phyloP scores from a whole-genome alignment of 371 early-diverging fungal genomes.

The Capillidium heterosporum region DNA sequence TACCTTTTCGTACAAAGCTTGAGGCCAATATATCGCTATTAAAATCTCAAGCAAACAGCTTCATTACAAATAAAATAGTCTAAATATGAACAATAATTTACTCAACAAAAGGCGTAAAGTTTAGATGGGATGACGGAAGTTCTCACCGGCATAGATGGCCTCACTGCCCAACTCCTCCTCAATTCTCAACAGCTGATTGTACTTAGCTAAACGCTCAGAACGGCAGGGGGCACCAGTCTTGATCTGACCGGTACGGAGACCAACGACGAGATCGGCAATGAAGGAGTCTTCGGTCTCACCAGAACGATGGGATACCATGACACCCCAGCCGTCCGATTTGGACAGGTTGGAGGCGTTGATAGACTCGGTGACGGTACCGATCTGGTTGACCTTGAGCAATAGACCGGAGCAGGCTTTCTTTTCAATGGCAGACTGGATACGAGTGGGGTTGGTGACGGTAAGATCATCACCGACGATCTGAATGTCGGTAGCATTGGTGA shows the following conservation, averaged over 20 bases:
- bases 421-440: constrained; percentile 77
- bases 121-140: constrained; percentile 75
- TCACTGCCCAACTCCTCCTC: constrained; percentile 67
- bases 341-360: constrained; percentile 68
- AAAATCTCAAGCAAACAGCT: too few species aligned
- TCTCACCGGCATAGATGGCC: constrained; percentile 79
- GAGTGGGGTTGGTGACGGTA: constrained; percentile 93
- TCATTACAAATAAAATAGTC: too few species aligned
- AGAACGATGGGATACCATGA: constrained; percentile 98
- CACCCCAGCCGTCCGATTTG: constrained; percentile 81
- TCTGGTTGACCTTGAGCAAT: constrained; percentile 98
- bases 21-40: too few species aligned
- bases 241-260: constrained; percentile 94
- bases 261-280: constrained; percentile 97
- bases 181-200: constrained; percentile 95
- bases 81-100: too few species aligned
- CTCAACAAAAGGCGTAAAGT: too few species aligned
- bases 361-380: constrained; percentile 93
- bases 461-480: constrained; percentile 98
- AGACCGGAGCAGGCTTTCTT: constrained; percentile 91
- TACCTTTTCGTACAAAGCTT: too few species aligned
- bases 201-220: constrained; percentile 94
- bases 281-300: constrained; percentile 99
- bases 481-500: constrained; percentile 40
- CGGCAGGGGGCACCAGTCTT: constrained; percentile 99